A percentile compares a stretch with the other conserved stretches of the same genome.
These are phyloP conservation scores for Phialophora tarda DNA, from an alignment of 2,329 filamentous ascomycete genomes.

Conservation along the genomic window DNA sequence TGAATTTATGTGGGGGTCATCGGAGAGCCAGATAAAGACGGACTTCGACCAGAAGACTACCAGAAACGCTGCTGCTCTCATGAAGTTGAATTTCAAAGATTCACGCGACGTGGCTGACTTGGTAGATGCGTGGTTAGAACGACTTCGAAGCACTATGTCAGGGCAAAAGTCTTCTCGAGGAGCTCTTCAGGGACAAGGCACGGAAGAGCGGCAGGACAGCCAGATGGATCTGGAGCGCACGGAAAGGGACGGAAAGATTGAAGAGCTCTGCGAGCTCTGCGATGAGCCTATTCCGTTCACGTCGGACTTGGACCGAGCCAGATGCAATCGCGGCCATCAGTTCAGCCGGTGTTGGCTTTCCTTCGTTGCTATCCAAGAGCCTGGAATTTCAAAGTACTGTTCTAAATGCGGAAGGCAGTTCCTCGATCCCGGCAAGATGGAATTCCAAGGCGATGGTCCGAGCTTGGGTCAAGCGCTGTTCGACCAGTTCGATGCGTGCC, in stretches of 20 bases:
- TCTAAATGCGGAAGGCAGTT: slow-evolving; percentile 40
- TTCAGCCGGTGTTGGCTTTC: slow-evolving; percentile 40
- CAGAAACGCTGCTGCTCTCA: slow-evolving; percentile 21
- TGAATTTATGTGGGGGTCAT: slow-evolving; percentile 12
- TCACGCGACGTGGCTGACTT: slow-evolving; percentile 12
- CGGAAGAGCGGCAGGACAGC: neutral
- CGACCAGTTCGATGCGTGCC: slow-evolving; percentile 39
- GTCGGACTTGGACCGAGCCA: slow-evolving; percentile 18
- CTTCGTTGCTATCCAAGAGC: slow-evolving; percentile 40
- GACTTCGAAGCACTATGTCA: neutral
- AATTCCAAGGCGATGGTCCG: slow-evolving; percentile 30
- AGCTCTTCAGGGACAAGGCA: neutral
- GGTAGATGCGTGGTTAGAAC: slow-evolving; percentile 12
- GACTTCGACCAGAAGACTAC: slow-evolving; percentile 28
- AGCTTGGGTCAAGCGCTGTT: slow-evolving; percentile 38
- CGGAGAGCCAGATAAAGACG: slow-evolving; percentile 14
- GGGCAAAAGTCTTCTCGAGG: neutral
- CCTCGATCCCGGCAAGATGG: slow-evolving; percentile 36
- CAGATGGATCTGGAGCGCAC: slow-evolving; percentile 9
- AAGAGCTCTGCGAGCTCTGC: slow-evolving; percentile 38
- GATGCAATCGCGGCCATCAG: slow-evolving; percentile 34
- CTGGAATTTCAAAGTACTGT: slow-evolving; percentile 41
- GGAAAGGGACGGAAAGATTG: neutral
- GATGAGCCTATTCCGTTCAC: slow-evolving; percentile 28
- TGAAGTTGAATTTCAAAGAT: slow-evolving; percentile 12